Evolutionary conservation across 2,329 filamentous ascomycete species (phyloP), one percentile per base, ranked within the genome.

Genomic region (Mycocentrospora acerina): DNA sequence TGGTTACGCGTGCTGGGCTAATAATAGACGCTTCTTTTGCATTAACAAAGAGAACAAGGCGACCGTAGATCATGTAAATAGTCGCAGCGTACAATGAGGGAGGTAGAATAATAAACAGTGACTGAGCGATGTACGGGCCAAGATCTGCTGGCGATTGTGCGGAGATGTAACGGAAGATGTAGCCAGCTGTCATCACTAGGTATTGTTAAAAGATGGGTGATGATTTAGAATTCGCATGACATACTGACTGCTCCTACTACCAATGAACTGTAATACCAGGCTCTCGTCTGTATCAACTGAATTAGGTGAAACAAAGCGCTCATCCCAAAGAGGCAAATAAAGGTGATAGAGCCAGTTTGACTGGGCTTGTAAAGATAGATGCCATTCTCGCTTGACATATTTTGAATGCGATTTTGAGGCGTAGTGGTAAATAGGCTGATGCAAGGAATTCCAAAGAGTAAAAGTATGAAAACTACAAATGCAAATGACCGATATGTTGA

Each of bases 1-100:
- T 74, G 4, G 78, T 80, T 3, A 81, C 57, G 61, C 70, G 70
- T 7, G 48, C 66, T 2, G 65, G 58, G 3, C 53, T 47, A 35
- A 78, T 68, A 12, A 75, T 36, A 0, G 73, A 71, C 42, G 68
- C 62, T 1, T 64, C 40, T 17, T 67, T 55, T 2, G 67, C 72
- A 18, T 71, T 60, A 5, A 72, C 55, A 32, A 64, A 62, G 16
- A 52, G 7, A 9, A 72, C 62, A 18, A 72, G 50, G 24, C 69
- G 64, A 10, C 67, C 60, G 13, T 68, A 64, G 1, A 63, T 67
- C 69, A 72, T 72, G 58, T 73, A 72, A 19, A 74, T 60, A 4
- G 68, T 67, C 1, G 70, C 71, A 12, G 71, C 71, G 46, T 72
- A 71, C 28, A 73, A 62, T 7, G 67, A 64, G 1, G 71, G 70